Conservation (phyloP, 805 yeast species). For the Yarrowia keelungensis region DNA sequence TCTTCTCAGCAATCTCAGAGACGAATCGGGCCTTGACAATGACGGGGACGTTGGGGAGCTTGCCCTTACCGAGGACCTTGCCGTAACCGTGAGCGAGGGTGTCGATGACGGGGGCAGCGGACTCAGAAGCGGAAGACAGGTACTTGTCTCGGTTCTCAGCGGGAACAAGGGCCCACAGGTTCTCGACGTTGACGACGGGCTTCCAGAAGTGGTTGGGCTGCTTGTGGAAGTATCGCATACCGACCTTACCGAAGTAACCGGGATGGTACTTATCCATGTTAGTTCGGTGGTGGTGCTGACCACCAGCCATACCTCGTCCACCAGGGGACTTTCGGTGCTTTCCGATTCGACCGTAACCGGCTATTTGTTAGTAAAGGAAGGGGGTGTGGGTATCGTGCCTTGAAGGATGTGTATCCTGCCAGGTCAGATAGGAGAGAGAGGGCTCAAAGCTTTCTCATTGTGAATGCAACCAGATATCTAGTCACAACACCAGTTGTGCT, state of each 20-base stretch:
- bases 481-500: no score
- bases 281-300: slow-evolving; percentile 99
- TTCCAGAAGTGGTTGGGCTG: slow-evolving; percentile 95
- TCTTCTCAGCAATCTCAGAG: slow-evolving; percentile 98
- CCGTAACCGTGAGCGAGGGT: slow-evolving; percentile 99
- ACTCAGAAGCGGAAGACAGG: slow-evolving; percentile 80
- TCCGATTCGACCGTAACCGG: slow-evolving; percentile 99
- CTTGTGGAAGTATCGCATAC: slow-evolving; percentile 99
- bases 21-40: slow-evolving; percentile 99
- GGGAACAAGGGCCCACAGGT: slow-evolving; percentile 96
- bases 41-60: slow-evolving; percentile 97
- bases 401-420: no score
- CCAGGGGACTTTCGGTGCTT: slow-evolving; percentile 99
- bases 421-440: no score
- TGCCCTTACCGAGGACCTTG: slow-evolving; percentile 99
- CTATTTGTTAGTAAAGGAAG: slow-evolving; percentile 53
- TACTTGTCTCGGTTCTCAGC: slow-evolving; percentile 93
- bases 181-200: slow-evolving; percentile 97
- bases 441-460: no score
- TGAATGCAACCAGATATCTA: no score
- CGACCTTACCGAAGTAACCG: slow-evolving; percentile 99
- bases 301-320: slow-evolving; percentile 99
- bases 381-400: not conserved
- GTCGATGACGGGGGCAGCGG: slow-evolving; percentile 98
- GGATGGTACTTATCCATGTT: slow-evolving; percentile 99